Evolutionary conservation across 2,329 filamentous ascomycete genomes (phyloP).

Genomic region (Hymenoscyphus fructigenus): DNA sequence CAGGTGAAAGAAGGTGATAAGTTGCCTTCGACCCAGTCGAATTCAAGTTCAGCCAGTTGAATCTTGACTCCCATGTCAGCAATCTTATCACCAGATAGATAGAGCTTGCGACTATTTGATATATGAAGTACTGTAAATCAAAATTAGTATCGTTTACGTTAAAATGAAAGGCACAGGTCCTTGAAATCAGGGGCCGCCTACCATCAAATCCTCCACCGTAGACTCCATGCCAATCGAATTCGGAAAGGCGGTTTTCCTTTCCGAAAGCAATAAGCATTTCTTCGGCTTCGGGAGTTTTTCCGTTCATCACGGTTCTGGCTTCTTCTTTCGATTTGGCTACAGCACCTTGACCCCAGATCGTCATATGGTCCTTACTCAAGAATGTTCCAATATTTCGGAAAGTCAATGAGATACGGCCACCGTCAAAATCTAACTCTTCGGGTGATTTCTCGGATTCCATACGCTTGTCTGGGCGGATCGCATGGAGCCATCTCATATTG

Average conservation of each 20-base stretch:
- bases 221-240: constrained; percentile 70
- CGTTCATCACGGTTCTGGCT: constrained; percentile 67
- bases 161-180: background rate
- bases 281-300: constrained; percentile 63
- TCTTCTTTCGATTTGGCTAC: constrained; percentile 60
- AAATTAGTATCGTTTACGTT: background rate
- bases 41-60: constrained; percentile 49
- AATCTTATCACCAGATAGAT: constrained; percentile 47
- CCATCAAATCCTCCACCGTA: constrained; percentile 80
- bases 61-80: constrained; percentile 51
- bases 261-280: constrained; percentile 78
- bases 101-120: constrained; percentile 41
- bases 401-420: constrained; percentile 85
- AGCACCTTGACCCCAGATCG: constrained; percentile 93
- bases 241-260: constrained; percentile 71
- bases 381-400: constrained; percentile 90
- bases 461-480: constrained; percentile 87
- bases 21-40: constrained; percentile 39
- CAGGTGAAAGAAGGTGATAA: constrained; percentile 32
- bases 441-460: constrained; percentile 62
- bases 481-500: constrained; percentile 86
- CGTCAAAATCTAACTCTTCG: constrained; percentile 69
- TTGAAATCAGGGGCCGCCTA: background rate
- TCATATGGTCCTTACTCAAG: constrained; percentile 58
- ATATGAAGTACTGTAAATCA: constrained; percentile 63